phyloP scores from a whole-genome alignment of 2,329 filamentous ascomycete species.

The Curvularia sp. region DNA sequence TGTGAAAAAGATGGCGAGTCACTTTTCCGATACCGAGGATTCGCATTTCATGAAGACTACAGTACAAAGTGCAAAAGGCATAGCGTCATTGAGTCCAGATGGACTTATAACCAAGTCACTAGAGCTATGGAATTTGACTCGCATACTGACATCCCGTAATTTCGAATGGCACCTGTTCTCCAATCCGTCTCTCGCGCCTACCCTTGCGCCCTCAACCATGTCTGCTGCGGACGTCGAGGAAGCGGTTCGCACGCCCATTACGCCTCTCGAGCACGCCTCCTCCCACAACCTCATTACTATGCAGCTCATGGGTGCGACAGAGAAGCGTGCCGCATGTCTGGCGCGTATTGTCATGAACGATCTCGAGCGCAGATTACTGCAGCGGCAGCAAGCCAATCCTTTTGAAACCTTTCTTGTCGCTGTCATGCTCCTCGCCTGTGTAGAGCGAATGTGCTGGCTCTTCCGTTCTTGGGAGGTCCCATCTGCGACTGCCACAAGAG shows the following conservation, averaged over 20 bases:
- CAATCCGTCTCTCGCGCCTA: conserved; percentile 51
- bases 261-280: conserved; percentile 44
- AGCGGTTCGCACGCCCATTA: conserved; percentile 37
- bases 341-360: conserved; percentile 65
- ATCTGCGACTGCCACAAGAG: neutral
- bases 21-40: conserved; percentile 58
- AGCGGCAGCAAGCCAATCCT: conserved; percentile 62
- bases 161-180: conserved; percentile 59
- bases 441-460: conserved; percentile 66
- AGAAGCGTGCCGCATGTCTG: conserved; percentile 61
- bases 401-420: conserved; percentile 67
- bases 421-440: conserved; percentile 64
- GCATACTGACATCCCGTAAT: conserved; percentile 59
- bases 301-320: conserved; percentile 62
- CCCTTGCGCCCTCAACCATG: conserved; percentile 43
- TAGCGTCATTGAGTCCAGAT: conserved; percentile 49
- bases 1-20: conserved; percentile 57
- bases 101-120: conserved; percentile 59
- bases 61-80: conserved; percentile 45
- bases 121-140: conserved; percentile 64
- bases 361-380: conserved; percentile 65
- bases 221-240: conserved; percentile 40
- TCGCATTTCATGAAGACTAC: conserved; percentile 61
- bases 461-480: conserved; percentile 60
- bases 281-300: conserved; percentile 60